These are phyloP conservation scores for Aspergillus uvarum DNA, from an alignment of 2,329 filamentous ascomycete species.

Conservation along the genomic window DNA sequence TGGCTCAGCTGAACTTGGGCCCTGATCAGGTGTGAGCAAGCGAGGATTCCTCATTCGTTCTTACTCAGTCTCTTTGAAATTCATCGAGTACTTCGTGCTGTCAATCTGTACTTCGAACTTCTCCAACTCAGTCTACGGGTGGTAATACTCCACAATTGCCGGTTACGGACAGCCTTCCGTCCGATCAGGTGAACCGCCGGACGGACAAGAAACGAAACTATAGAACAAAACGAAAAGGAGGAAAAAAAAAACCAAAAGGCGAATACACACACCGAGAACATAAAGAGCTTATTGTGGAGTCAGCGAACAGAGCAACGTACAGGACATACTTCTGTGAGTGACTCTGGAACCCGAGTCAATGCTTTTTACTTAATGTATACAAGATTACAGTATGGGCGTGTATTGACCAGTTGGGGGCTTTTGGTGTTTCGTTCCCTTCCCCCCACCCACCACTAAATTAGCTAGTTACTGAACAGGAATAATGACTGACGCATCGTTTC, in stretches of 20 bases:
- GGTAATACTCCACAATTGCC: no score
- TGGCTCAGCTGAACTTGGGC: not conserved
- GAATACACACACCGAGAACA: not conserved
- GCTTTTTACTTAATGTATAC: not conserved
- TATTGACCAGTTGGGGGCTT: slow-evolving; percentile 1
- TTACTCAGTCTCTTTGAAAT: not conserved
- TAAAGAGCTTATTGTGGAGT: not conserved
- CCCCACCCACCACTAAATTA: no score
- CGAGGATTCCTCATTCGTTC: not conserved
- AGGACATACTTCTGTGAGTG: not conserved
- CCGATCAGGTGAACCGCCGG: no score
- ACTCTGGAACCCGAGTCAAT: not conserved
- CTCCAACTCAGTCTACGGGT: no score
- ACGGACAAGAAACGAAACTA: no score
- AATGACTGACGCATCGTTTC: slow-evolving; percentile 48
- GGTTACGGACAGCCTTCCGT: no score
- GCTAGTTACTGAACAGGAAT: slow-evolving; percentile 15
- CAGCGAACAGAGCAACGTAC: not conserved
- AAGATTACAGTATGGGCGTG: not conserved
- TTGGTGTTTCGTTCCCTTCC: slow-evolving; percentile 10
- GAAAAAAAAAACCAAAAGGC: not conserved
- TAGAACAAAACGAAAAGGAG: not conserved
- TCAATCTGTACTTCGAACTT: no score
- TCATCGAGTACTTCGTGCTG: no score
- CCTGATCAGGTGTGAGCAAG: not conserved